Conservation (phyloP, 441 rosid genomes). For the Mallotus repandus region DNA sequence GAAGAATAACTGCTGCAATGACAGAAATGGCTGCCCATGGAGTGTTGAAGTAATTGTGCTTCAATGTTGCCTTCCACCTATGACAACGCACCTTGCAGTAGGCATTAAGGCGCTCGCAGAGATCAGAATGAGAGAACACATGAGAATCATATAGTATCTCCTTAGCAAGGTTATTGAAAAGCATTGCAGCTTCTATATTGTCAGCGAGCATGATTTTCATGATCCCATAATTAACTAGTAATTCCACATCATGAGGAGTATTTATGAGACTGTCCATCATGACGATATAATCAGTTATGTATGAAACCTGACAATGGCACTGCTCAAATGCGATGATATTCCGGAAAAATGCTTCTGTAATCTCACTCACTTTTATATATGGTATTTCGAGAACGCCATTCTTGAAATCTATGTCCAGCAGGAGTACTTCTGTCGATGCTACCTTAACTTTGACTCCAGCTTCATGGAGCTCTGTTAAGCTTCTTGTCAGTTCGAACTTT, state of each 20-base stretch:
- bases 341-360: too few species aligned
- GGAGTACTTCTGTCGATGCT: constrained; percentile 3
- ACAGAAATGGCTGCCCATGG: constrained; percentile 16
- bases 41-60: constrained; percentile 15
- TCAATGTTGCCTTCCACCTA: constrained; percentile 16
- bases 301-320: too few species aligned
- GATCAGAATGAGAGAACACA: not conserved
- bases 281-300: too few species aligned
- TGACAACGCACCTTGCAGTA: constrained; percentile 18
- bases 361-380: too few species aligned
- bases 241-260: constrained; percentile 10
- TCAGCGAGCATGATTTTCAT: constrained; percentile 15
- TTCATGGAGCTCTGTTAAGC: constrained; percentile 9
- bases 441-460: constrained; percentile 18
- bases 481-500: not conserved
- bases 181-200: constrained; percentile 6
- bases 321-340: too few species aligned
- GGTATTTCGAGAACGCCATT: too few species aligned
- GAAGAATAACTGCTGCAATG: constrained; percentile 13
- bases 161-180: constrained; percentile 18
- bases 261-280: constrained; percentile 14
- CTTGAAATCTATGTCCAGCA: too few species aligned
- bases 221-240: constrained; percentile 5
- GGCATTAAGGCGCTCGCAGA: constrained; percentile 5
- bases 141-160: constrained; percentile 11